Evolutionary conservation across 768 basidiomycete genomes (phyloP), one percentile per base, ranked within the genome.

Genomic region (Kwoniella sp.): DNA sequence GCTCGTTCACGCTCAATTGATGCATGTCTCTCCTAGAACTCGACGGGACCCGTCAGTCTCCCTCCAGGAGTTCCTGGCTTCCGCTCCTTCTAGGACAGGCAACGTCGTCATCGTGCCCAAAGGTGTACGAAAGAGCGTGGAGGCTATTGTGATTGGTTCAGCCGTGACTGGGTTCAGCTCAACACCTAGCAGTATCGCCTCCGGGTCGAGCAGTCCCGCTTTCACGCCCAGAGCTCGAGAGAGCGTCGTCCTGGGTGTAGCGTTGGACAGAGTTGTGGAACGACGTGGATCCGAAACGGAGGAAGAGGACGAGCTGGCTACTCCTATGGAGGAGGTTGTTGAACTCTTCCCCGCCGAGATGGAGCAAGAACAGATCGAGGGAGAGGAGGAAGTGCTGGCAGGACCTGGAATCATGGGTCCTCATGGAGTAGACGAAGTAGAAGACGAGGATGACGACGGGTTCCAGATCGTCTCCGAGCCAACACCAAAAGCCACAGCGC

Each of bases 1-100:
- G 33, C 50, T 71, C 19, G 44, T 57, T 10, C 64, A 68, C 37
- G 70, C 70, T n/a, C 64, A 71, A 44, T 55, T 71, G 24, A 64
- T 71, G 64, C 67, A 65, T 19, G 59, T 71, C 19, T 68, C 70
- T 10, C 70, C 70, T 17, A 58, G 64, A 15, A 71, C 70, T 5
- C 37, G 70, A 21, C 27, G 64, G 36, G 59, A 71, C 55, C 67
- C 70, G 5, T 54, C 60, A 1, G 57, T 37, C 22, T 56, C 64
- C 1, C 53, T 71, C 1, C 67, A 71, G 44, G 70, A 68, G 21
- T 63, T 63, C 51, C n/a, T 71, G 22, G 61, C 67, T n/a, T 44
- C 57, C 8, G 65, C 64, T 21, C 67, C 64, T 2, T 26, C 44
- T n/a, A 50, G 46, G 49, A 44, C 48, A 8, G 33, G 48, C 19